phyloP scores from a whole-genome alignment of 257 asterid species.

The Nicotiana undulata region DNA sequence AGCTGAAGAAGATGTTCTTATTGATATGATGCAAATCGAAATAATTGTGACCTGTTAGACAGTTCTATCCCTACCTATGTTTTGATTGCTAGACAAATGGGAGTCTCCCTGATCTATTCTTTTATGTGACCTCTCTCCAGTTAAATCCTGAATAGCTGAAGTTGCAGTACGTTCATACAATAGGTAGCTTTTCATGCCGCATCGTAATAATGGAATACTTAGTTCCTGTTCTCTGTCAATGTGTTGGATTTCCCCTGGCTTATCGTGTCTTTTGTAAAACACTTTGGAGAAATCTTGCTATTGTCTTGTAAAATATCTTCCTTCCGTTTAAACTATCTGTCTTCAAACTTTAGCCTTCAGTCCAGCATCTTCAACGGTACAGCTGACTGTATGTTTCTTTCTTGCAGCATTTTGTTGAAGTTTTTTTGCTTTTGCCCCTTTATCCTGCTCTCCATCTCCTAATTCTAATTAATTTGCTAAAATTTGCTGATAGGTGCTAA shows the following conservation, averaged over 20 bases:
- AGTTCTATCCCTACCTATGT: not conserved
- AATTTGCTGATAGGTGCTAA: not conserved
- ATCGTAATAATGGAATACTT: not conserved
- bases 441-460: not conserved
- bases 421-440: not conserved
- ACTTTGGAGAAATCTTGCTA: not conserved
- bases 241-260: not conserved
- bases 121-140: not conserved
- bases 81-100: not conserved
- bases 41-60: not conserved
- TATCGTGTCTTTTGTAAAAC: too few species aligned
- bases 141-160: not conserved
- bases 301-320: not conserved
- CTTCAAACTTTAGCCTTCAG: not conserved
- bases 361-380: not conserved
- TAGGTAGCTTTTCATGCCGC: not conserved
- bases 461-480: too few species aligned
- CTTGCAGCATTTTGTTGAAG: not conserved
- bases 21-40: not conserved
- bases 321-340: not conserved
- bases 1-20: not conserved
- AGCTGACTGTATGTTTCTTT: not conserved
- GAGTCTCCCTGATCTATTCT: not conserved
- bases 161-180: not conserved
- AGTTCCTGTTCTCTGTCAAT: not conserved